Evolutionary conservation across 768 basidiomycete genomes (phyloP), one percentile per base, ranked within the genome.

Genomic region (Collybia nuda): DNA sequence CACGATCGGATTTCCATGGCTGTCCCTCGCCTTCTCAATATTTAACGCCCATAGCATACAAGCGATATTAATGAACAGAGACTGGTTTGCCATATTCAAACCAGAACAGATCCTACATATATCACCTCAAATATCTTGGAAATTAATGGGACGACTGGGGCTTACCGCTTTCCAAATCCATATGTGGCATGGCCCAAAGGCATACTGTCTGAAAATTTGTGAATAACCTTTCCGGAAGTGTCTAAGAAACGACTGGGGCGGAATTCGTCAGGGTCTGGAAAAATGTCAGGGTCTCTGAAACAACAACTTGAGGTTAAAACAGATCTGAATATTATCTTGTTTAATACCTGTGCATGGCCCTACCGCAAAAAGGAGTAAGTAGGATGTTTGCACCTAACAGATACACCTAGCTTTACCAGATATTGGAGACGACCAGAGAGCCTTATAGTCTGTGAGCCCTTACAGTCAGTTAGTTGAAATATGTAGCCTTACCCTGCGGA

Each of bases 41-140:
- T 64, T 52, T 48, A 68, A 68, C 1, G 62, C 58, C 5, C 67
- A 52, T 9, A 74, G 55, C 2, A 69, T 56, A 2, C 65, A 65
- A 12, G 67, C 65, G 9, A 62, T 54, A 7, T 60, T 55, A 29
- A 70, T 61, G 55, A 59, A 65, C 8, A 68, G 17, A 2, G 62
- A 58, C 5, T 63, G 57, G 1, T 52, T 40, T 3, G 62, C 68
- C 50, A 72, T n/a, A 59, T 35, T 66, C 58, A 21, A 47, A 39
- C 1, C 69, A 72, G n/a, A 66, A 51, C 68, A 70, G n/a, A 62
- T 55, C 19, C 66, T 67, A 18, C 17, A 36, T 3, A 21, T 18
- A 18, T n/a, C n/a, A n/a, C n/a, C n/a, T n/a, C n/a, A n/a, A n/a
- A n/a, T 15, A 22, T 32, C 6, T 32, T 6, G 38, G 46, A 36